Evolutionary conservation across 352 stramenopile genomes (phyloP).

Genomic region (Globisporangium emineosum): DNA sequence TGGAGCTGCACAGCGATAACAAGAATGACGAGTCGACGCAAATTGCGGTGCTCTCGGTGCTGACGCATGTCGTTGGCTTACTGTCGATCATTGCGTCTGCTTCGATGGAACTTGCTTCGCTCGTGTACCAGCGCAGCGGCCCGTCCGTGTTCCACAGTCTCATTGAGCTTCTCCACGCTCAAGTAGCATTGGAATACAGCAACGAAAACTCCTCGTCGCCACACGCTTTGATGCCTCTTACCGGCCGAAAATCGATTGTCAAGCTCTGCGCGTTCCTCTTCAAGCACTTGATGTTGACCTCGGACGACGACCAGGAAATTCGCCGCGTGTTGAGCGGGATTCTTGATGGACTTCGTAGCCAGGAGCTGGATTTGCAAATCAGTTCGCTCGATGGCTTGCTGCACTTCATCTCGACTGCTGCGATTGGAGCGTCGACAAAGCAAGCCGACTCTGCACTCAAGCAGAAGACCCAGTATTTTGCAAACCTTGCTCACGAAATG

Average conservation of each 20-base stretch:
- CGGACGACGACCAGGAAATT: constrained; percentile 41
- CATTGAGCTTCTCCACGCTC: constrained; percentile 42
- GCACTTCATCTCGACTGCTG: constrained; percentile 62
- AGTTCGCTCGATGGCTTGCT: constrained; percentile 68
- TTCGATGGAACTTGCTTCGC: constrained; percentile 44
- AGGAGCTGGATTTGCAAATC: constrained; percentile 61
- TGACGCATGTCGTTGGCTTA: constrained; percentile 47
- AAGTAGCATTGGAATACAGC: constrained; percentile 56
- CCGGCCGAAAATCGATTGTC: constrained; percentile 57
- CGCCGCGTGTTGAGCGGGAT: constrained; percentile 54
- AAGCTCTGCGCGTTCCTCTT: constrained; percentile 75
- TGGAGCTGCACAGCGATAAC: constrained; percentile 22
- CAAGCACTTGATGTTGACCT: constrained; percentile 59
- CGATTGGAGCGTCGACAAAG: constrained; percentile 20
- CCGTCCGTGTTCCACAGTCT: constrained; percentile 19
- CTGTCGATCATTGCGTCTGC: constrained; percentile 56
- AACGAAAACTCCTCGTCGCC: constrained; percentile 11
- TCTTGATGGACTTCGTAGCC: constrained; percentile 69
- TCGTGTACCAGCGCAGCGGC: constrained; percentile 26
- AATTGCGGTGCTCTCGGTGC: constrained; percentile 25
- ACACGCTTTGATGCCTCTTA: constrained; percentile 27
- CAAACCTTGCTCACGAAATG: constrained; percentile 62
- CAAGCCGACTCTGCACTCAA: constrained; percentile 21
- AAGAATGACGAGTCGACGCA: constrained; percentile 7
- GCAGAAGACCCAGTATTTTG: constrained; percentile 38